A percentile compares a stretch with the other conserved stretches of the same genome.
Evolutionary conservation across 331 rosid genomes (phyloP).

Genomic region (Malus hybrid): DNA sequence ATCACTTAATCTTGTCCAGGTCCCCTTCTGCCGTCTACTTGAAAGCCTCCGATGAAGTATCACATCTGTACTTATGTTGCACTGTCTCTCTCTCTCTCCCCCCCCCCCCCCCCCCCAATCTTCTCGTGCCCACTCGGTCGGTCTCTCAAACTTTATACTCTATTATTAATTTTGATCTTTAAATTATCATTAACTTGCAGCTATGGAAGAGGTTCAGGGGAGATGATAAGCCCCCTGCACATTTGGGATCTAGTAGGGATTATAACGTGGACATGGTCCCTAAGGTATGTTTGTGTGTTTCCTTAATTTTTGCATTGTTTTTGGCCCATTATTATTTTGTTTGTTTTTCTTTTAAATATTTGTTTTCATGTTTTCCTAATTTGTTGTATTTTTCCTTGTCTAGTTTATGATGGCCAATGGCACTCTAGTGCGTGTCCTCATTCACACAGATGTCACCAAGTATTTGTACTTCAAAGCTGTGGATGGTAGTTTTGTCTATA

Average conservation of each 20-base stretch:
- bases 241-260: constrained; percentile 91
- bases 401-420: constrained; percentile 99
- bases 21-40: background rate
- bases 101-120: no score
- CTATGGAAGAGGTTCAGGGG: constrained; percentile 96
- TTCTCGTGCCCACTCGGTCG: no score
- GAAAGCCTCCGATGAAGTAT: background rate
- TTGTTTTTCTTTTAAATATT: background rate
- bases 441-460: constrained; percentile 94
- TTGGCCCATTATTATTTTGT: background rate
- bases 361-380: background rate
- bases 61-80: background rate
- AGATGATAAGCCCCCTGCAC: constrained; percentile 70
- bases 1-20: constrained; percentile 78
- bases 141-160: background rate
- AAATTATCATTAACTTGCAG: constrained; percentile 25
- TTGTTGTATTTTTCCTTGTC: background rate
- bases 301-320: background rate
- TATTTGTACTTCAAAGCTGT: constrained; percentile 92
- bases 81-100: background rate
- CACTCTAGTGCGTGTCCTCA: constrained; percentile 85
- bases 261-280: constrained; percentile 96
- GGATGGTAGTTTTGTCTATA: constrained; percentile 83
- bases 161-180: background rate
- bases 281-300: constrained; percentile 41